Evolutionary conservation across 176 grass and related monocot genomes (phyloP), one percentile per base, ranked within the genome.

Genomic region (Leersia perrieri): DNA sequence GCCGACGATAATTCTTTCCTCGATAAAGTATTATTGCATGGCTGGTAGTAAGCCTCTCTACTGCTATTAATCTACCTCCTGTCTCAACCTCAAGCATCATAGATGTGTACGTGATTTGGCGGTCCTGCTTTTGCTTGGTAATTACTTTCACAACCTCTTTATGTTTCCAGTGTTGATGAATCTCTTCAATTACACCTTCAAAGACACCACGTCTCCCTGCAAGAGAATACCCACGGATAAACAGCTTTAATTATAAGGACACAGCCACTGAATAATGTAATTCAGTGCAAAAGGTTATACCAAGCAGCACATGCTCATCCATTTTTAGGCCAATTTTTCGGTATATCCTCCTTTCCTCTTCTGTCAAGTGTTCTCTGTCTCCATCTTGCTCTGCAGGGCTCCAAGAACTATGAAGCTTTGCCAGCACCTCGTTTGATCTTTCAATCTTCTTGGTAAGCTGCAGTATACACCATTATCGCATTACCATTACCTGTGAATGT

Each of bases 91-190:
- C 92, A 58, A 99, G 88, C 70, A 93, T 76, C 30, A 82, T 88
- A 0, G 92, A 87, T 36, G 90, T 89, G 89, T 84, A 86, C n/a
- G 60, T 87, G 63, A 95, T 84, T 29, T 94, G 86, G 40, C n/a
- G 45, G 27, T 69, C 15, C 83, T 70, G 75, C 53, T 34, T 89
- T 67, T 98, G 92, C 78, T 89, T 91, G 33, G 90, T 91, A 82
- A 95, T 91, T 82, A 95, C 78, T 91, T 98, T 98, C 13, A 89
- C 96, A 49, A 95, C 70, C 76, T 98, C 96, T 89, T 82, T 88
- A 83, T 98, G 87, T 79, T 98, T 98, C 90, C 90, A 98, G 63
- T 95, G 88, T 71, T 93, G 92, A 79, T 95, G 96, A 86, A 93
- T 92, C 75, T 90, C 90, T 79, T 78, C 92, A 80, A 95, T 90